Evolutionary conservation across 352 stramenopile genomes (phyloP), one percentile per base, ranked within the genome.

Genomic region (Pythium dissimile): DNA sequence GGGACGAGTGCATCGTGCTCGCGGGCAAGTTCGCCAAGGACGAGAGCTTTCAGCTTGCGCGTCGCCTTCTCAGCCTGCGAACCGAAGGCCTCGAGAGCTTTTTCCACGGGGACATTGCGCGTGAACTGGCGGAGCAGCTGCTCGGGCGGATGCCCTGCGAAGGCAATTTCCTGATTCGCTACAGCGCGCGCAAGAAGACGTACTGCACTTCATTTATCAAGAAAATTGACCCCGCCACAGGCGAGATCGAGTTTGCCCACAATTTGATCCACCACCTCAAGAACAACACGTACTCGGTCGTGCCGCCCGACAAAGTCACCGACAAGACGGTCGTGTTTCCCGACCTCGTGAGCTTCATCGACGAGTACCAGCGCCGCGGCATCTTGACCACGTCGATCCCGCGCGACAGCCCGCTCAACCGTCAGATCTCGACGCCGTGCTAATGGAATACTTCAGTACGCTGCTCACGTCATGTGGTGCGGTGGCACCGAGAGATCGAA

Each of bases 171-270:
- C 66, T 91, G 11, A 91, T 91, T 42, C 77, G 81, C n/a, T 91
- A 88, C 70, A 87, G 67, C 28, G 66, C 79, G 9, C 72, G 69
- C 2, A 73, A 87, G 61, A 58, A 75, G 42, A 77, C 67, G 16
- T 91, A 91, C 57, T 91, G 81, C 48, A 70, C 77, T 26, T 89
- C 81, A 0, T 91, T 91, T 53, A 81, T 91, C 21, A 68, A 75
- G 21, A 63, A 61, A 9, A 45, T 89, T 27, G 75, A 88, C 31
- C 24, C 66, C 1, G 28, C 58, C 11, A 69, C 75, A 1, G 72
- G 69, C 23, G 20, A 53, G 11, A 65, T 75, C 2, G 73, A 71
- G 32, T 88, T 91, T 60, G 65, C 64, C 8, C 77, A 91, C 65
- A 88, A 91, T 44, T 61, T 89, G 38, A 85, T 91, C 51, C 72